These are phyloP conservation scores for Meyerozyma carpophila DNA, from an alignment of 1,139 yeast genomes.

Conservation along the genomic window DNA sequence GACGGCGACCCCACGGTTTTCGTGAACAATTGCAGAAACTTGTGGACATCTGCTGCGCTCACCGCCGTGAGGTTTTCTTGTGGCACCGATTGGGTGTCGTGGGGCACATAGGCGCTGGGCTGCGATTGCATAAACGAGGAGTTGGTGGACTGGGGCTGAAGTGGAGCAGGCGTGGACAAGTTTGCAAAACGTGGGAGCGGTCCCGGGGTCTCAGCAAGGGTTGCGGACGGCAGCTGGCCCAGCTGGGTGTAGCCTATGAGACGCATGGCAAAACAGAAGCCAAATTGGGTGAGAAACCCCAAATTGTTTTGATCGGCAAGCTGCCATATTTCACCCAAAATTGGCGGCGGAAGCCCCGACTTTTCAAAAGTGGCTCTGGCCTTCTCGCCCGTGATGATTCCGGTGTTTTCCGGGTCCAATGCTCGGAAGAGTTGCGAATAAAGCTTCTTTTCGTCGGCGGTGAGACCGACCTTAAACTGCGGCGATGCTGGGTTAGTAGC, in stretches of 20 bases:
- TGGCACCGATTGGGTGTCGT: conserved; percentile 27
- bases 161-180: conserved; percentile 15
- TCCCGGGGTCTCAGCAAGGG: conserved; percentile 51
- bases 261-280: conserved; percentile 84
- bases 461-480: conserved; percentile 48
- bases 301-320: conserved; percentile 77
- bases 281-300: conserved; percentile 78
- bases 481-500: conserved; percentile 18
- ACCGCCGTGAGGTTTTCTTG: conserved; percentile 48
- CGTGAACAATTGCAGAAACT: conserved; percentile 69
- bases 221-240: conserved; percentile 52
- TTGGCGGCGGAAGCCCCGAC: conserved; percentile 73
- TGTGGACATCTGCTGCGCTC: conserved; percentile 58
- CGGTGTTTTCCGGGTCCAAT: conserved; percentile 74
- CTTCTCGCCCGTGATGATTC: conserved; percentile 83
- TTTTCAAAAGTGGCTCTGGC: conserved; percentile 85
- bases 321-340: conserved; percentile 92
- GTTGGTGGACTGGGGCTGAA: conserved; percentile 34
- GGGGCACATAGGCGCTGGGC: conserved; percentile 34
- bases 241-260: conserved; percentile 83
- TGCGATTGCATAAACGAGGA: conserved; percentile 46
- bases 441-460: conserved; percentile 72
- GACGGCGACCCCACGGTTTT: conserved; percentile 57
- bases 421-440: conserved; percentile 72
- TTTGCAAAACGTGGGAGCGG: conserved; percentile 53